phyloP scores from a whole-genome alignment of 2,329 filamentous ascomycete genomes.

The Aspergillus sclerotialis region DNA sequence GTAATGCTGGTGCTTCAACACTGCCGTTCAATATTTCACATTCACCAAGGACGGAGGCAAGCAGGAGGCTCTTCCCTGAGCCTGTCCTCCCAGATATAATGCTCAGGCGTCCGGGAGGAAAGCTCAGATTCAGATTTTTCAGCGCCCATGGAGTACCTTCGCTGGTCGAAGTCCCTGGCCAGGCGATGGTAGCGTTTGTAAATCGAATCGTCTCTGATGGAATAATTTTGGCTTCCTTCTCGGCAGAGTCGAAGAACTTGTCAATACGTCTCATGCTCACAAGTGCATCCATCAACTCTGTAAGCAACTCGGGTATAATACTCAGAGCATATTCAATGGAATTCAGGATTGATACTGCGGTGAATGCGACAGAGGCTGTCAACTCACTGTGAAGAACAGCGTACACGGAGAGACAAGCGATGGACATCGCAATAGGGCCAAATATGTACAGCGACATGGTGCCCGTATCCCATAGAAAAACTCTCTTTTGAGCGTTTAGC shows the following conservation, averaged over 20 bases:
- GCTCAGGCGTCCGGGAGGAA: constrained; percentile 63
- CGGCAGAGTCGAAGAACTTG: constrained; percentile 41
- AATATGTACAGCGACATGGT: constrained; percentile 64
- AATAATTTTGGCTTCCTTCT: constrained; percentile 51
- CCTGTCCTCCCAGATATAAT: constrained; percentile 71
- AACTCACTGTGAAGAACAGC: constrained; percentile 54
- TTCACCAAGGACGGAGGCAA: constrained; percentile 67
- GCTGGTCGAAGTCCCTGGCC: constrained; percentile 67
- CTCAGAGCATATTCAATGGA: constrained; percentile 63
- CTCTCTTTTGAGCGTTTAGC: constrained; percentile 58
- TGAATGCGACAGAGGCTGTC: constrained; percentile 67
- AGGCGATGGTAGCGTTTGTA: constrained; percentile 57
- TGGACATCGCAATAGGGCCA: constrained; percentile 66
- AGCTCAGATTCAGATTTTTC: constrained; percentile 57
- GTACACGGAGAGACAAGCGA: constrained; percentile 60
- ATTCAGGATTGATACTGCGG: constrained; percentile 64
- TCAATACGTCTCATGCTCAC: constrained; percentile 63
- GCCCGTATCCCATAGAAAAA: constrained; percentile 57
- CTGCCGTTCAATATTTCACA: constrained; percentile 58
- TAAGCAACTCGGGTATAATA: constrained; percentile 62
- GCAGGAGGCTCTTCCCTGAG: constrained; percentile 65
- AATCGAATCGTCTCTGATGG: constrained; percentile 56
- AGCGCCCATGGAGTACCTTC: constrained; percentile 57
- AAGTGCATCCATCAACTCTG: constrained; percentile 59
- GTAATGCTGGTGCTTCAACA: constrained; percentile 45